Evolutionary conservation across 2,329 filamentous ascomycete species (phyloP), one percentile per base, ranked within the genome.

Genomic region (Trichocomaceae sp.): DNA sequence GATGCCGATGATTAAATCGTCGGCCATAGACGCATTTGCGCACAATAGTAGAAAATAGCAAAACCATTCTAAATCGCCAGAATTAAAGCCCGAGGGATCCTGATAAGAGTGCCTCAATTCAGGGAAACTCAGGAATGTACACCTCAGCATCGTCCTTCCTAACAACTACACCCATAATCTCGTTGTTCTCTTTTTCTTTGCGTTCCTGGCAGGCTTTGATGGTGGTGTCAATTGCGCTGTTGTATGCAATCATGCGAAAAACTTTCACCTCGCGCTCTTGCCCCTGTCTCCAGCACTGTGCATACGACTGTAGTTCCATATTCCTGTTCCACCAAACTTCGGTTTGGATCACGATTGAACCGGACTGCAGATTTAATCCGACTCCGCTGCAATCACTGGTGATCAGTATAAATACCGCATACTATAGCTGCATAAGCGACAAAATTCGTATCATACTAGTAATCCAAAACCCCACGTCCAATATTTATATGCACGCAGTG

Each of bases 311-410:
- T 22, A 13, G 12, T 33, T 50, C 48, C 2, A 15, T 12, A 17
- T 50, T 50, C 5, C 5, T 15, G 15, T 50, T 50, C 48, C 48
- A 50, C 48, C 49, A 51, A 3, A 51, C 39, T 44, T 51, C 49
- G 3, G 37, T 29, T 19, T 51, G 37, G 15, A 51, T 26, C 6
- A 51, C 49, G 19, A 44, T 51, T 9, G 49, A 51, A 22, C 7
- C 49, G 10, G 12, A 23, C n/a, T 51, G 37, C 1, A 51, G n/a
- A 35, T 51, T 51, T 20, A 51, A 17, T 6, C 22, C 49, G 1
- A 51, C 49, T 10, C 37, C n/a, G 5, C 37, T 37, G 15, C 3
- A 31, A 2, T 33, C 37, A 22, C 49, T 51, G 17, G 49, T 51
- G 22, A 51, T 29, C 1, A 51, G 49, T 5, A 51, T 15, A 44